These are phyloP conservation scores for Metarhizium guizhouense DNA, from an alignment of 2,329 filamentous ascomycete species.

Conservation along the genomic window DNA sequence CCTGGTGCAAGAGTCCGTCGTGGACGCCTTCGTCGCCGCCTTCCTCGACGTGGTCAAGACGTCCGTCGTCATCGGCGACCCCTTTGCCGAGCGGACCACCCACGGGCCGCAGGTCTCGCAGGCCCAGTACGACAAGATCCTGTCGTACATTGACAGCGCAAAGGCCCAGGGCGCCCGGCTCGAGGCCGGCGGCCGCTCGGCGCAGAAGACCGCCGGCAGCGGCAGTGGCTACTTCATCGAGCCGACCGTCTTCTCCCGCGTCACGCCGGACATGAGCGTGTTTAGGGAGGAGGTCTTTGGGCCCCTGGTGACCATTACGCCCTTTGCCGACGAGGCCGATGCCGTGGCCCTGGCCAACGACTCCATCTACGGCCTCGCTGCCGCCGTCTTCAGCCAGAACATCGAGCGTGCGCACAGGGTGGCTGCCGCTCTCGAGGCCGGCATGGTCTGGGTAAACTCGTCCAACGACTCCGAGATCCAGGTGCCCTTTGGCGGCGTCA, in stretches of 20 bases:
- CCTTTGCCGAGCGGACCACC: slow-evolving; percentile 59
- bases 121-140: slow-evolving; percentile 59
- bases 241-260: slow-evolving; percentile 35
- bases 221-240: slow-evolving; percentile 38
- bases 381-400: slow-evolving; percentile 53
- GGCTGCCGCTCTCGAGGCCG: slow-evolving; percentile 49
- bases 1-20: slow-evolving; percentile 51
- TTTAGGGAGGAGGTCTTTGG: slow-evolving; percentile 39
- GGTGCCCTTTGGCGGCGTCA: slow-evolving; percentile 37
- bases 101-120: slow-evolving; percentile 69
- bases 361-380: slow-evolving; percentile 52
- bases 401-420: slow-evolving; percentile 39
- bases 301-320: slow-evolving; percentile 31
- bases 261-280: slow-evolving; percentile 31
- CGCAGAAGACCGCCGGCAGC: slow-evolving; percentile 19
- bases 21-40: slow-evolving; percentile 52
- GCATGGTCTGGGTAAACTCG: slow-evolving; percentile 46
- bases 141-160: slow-evolving; percentile 60
- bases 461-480: slow-evolving; percentile 34
- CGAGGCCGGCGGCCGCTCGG: slow-evolving; percentile 50
- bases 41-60: slow-evolving; percentile 52
- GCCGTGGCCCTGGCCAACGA: slow-evolving; percentile 36
- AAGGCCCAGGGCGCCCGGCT: slow-evolving; percentile 64
- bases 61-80: slow-evolving; percentile 59
- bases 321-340: slow-evolving; percentile 33